These are phyloP conservation scores for Solanum tarapatanum DNA, from an alignment of 257 asterid genomes.

Conservation along the genomic window DNA sequence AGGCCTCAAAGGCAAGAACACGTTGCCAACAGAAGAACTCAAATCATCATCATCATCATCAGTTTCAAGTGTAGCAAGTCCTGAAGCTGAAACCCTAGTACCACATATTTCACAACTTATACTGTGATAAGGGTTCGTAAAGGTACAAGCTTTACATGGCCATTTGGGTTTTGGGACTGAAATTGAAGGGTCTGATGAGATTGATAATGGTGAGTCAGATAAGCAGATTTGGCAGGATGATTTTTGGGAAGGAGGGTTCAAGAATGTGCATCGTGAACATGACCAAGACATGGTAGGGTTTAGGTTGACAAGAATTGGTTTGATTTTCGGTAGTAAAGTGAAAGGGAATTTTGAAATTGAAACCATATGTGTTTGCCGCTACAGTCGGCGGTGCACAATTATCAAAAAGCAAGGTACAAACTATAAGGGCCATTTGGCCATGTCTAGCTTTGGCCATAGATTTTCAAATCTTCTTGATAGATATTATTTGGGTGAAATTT, in stretches of 20 bases:
- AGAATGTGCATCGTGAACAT: conserved; percentile 77
- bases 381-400: background rate
- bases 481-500: no score
- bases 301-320: background rate
- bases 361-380: conserved; percentile 6
- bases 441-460: no score
- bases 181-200: background rate
- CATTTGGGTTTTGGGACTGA: conserved; percentile 36
- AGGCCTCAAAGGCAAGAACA: conserved; percentile 56
- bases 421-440: background rate
- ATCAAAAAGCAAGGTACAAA: background rate
- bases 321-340: background rate
- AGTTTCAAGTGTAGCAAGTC: conserved; percentile 41
- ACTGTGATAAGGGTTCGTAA: conserved; percentile 43
- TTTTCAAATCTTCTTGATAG: no score
- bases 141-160: conserved; percentile 79
- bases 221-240: conserved; percentile 58
- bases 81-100: conserved; percentile 51
- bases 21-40: conserved; percentile 52
- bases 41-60: conserved; percentile 26
- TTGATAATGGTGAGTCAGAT: conserved; percentile 16
- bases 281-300: conserved; percentile 53
- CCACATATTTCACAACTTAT: conserved; percentile 60
- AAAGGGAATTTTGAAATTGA: conserved; percentile 4
- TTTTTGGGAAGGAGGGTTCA: conserved; percentile 52